Percentiles rank a stretch among this genome's conserved stretches.
These are phyloP conservation scores for Podospora conica DNA, from an alignment of 495 filamentous ascomycete species.

Conservation along the genomic window DNA sequence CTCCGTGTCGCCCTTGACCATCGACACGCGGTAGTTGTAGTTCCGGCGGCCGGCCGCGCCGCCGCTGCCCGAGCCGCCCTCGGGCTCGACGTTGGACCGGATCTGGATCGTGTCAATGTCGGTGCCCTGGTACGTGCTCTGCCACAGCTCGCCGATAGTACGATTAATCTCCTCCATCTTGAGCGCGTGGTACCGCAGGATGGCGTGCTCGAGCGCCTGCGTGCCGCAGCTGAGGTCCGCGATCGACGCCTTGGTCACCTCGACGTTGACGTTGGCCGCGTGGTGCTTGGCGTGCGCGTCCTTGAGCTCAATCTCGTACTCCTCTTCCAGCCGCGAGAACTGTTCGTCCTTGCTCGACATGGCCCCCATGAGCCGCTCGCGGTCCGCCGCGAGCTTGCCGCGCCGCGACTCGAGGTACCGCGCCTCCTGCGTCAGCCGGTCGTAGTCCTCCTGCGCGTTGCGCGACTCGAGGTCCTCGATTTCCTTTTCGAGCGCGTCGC, in stretches of 20 bases:
- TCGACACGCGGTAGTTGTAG: constrained; percentile 97
- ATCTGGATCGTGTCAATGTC: constrained; percentile 97
- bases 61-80: not conserved
- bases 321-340: constrained; percentile 57
- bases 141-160: constrained; percentile 93
- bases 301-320: constrained; percentile 84
- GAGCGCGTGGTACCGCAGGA: constrained; percentile 89
- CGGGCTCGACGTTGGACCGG: constrained; percentile 73
- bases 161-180: constrained; percentile 99
- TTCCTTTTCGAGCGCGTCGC: constrained; percentile 59
- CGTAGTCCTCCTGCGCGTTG: constrained; percentile 75
- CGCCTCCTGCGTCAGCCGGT: constrained; percentile 65
- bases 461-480: constrained; percentile 72
- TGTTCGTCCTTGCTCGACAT: constrained; percentile 80
- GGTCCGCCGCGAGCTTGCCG: constrained; percentile 48
- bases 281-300: constrained; percentile 77
- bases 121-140: constrained; percentile 91
- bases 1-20: constrained; percentile 94
- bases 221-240: constrained; percentile 81
- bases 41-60: constrained; percentile 59
- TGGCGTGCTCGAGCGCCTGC: constrained; percentile 80
- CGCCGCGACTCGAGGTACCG: constrained; percentile 53
- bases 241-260: constrained; percentile 86
- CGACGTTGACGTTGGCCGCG: constrained; percentile 82
- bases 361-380: constrained; percentile 54